These are phyloP conservation scores for Phialophora expanda DNA, from an alignment of 2,329 filamentous ascomycete species.

Conservation along the genomic window DNA sequence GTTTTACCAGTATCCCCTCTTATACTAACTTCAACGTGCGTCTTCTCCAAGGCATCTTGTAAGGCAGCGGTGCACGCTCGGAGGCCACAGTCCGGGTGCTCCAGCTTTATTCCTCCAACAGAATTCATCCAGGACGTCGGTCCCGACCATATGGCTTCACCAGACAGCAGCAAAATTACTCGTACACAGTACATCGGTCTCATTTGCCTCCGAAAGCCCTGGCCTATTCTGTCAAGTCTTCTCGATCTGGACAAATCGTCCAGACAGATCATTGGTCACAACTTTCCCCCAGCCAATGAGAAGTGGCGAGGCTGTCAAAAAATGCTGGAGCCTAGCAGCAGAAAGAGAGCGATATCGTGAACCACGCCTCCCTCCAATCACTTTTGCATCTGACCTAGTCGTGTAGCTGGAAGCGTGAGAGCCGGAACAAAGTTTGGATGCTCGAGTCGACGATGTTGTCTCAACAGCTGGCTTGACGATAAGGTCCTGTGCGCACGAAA, in stretches of 20 bases:
- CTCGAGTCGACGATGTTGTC: neutral
- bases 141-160: neutral
- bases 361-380: neutral
- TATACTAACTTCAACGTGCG: neutral
- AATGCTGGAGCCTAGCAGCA: slow-evolving; percentile 5
- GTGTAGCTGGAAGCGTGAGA: neutral
- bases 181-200: neutral
- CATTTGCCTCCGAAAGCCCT: slow-evolving; percentile 3
- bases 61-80: neutral
- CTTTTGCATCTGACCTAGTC: neutral
- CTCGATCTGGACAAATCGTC: neutral
- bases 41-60: neutral
- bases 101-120: neutral
- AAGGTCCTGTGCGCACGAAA: neutral
- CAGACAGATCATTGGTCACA: neutral
- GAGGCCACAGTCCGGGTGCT: neutral
- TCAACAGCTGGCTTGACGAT: neutral
- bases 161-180: neutral
- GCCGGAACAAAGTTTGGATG: neutral
- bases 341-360: neutral
- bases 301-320: neutral
- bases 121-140: neutral
- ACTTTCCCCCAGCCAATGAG: neutral
- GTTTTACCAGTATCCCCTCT: neutral
- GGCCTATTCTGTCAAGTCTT: slow-evolving; percentile 3